Conservation (phyloP, 2,329 filamentous ascomycete species). For the Sarocladium kiliense region DNA sequence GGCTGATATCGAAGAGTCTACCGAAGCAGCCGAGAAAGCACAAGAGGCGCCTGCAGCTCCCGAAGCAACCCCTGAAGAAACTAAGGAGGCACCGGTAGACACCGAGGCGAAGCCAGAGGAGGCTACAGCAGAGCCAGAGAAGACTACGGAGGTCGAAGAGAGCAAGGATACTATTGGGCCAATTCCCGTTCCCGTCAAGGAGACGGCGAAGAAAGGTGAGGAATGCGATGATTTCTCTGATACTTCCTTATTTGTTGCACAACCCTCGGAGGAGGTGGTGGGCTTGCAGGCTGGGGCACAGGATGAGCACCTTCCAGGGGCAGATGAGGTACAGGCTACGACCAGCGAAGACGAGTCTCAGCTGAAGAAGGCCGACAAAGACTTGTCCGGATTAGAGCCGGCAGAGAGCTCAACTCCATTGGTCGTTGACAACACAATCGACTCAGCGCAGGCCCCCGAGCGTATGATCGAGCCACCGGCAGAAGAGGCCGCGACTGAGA, state of each 20-base stretch:
- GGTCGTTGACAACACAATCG: background rate
- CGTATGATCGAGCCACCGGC: background rate
- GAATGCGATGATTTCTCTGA: slow-evolving; percentile 28
- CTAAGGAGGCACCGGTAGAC: background rate
- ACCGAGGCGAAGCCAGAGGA: slow-evolving; percentile 5
- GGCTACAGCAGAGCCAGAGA: slow-evolving; percentile 7
- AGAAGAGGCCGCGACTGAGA: background rate
- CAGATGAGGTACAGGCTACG: background rate
- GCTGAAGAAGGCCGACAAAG: background rate
- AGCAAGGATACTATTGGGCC: slow-evolving; percentile 34
- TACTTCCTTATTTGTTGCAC: slow-evolving; percentile 16
- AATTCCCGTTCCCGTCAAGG: slow-evolving; percentile 29
- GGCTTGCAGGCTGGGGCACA: background rate
- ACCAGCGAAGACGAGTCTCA: background rate
- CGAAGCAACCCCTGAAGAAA: background rate
- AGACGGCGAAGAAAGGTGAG: slow-evolving; percentile 39
- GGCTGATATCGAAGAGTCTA: background rate
- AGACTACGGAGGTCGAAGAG: slow-evolving; percentile 26
- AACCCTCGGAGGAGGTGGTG: slow-evolving; percentile 3
- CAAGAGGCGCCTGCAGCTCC: slow-evolving; percentile 6
- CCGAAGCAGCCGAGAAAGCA: background rate
- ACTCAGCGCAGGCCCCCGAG: background rate
- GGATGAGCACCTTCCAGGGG: background rate
- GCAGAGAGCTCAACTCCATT: background rate
- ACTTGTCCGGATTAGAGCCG: background rate